These are phyloP conservation scores for Globisporangium uncinulatum DNA, from an alignment of 352 stramenopile species.

Conservation along the genomic window DNA sequence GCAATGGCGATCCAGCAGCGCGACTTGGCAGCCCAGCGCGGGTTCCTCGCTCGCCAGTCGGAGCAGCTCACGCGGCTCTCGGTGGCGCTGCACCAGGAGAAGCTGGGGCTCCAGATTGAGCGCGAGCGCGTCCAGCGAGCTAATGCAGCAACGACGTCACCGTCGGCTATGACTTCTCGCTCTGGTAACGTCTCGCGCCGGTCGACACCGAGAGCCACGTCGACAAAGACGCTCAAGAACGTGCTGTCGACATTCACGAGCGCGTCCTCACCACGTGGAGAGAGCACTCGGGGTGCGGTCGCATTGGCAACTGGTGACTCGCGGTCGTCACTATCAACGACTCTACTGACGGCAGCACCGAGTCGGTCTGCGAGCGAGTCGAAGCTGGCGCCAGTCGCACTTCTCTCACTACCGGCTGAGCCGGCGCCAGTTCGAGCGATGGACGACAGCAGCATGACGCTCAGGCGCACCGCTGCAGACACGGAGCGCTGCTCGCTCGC, in stretches of 20 bases:
- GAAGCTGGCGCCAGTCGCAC: neutral
- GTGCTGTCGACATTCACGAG: slow-evolving; percentile 6
- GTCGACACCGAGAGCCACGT: neutral
- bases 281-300: neutral
- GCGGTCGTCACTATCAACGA: neutral
- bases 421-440: neutral
- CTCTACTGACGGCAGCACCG: too few species aligned
- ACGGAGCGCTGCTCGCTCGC: slow-evolving; percentile 13
- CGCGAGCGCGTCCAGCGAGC: slow-evolving; percentile 15
- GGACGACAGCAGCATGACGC: neutral
- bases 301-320: neutral
- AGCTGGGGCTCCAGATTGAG: slow-evolving; percentile 25
- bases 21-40: slow-evolving; percentile 26
- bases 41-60: slow-evolving; percentile 24
- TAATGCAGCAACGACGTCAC: neutral
- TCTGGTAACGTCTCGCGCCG: neutral
- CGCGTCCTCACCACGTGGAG: neutral
- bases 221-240: slow-evolving; percentile 1
- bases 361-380: slow-evolving; percentile 1
- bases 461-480: neutral
- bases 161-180: neutral
- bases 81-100: slow-evolving; percentile 27
- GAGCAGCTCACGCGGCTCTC: slow-evolving; percentile 30
- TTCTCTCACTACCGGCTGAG: neutral
- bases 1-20: slow-evolving; percentile 37